Evolutionary conservation across 345 rosid genomes (phyloP), one percentile per base, ranked within the genome.

Genomic region (Citrus medica): DNA sequence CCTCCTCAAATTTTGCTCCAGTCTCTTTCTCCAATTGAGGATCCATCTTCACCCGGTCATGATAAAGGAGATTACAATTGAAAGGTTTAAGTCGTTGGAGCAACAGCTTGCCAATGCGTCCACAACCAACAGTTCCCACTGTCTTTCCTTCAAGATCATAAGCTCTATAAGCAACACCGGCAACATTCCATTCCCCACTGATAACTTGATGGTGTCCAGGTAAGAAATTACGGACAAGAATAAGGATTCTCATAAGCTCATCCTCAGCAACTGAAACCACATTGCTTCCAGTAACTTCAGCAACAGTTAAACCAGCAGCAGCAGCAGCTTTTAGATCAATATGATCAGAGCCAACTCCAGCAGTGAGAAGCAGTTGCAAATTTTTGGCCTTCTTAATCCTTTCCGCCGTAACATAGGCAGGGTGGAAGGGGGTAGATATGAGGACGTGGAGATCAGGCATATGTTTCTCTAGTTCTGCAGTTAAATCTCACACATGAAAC

Each of bases 141-240:
- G 94, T 96, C 89, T 93, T 96, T 53, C 97, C 99, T 83, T 96
- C 97, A 17, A 96, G 97, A 88, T 96, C 98, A 69, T 96, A 96
- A 56, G 99, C 90, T 82, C 97, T 89, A 71, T 93, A 82, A 21
- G 99, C 88, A 67, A 96, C 86, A 30, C 84, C 95, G 0, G 97
- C 99, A 8, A 96, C 97, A 76, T 96, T 91, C 98, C 98, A 96
- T n/a, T 93, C 98, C 8, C 98, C 97, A 30, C 62, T 88, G 48
- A 91, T 75, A 75, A 94, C 93, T 76, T 96, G 99, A 58, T 90
- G 91, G 70, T 93, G 46, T 61, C 99, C 97, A 60, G 99, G 95
- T n/a, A 96, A 14, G 77, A 96, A 96, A 79, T 96, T 96, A 9
- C 97, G 85, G 80, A 94, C 86, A 27, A 96, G 97, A 80, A 96